These are phyloP conservation scores for Rheum nobile DNA, from an alignment of 148 eudicot genomes.

Conservation along the genomic window DNA sequence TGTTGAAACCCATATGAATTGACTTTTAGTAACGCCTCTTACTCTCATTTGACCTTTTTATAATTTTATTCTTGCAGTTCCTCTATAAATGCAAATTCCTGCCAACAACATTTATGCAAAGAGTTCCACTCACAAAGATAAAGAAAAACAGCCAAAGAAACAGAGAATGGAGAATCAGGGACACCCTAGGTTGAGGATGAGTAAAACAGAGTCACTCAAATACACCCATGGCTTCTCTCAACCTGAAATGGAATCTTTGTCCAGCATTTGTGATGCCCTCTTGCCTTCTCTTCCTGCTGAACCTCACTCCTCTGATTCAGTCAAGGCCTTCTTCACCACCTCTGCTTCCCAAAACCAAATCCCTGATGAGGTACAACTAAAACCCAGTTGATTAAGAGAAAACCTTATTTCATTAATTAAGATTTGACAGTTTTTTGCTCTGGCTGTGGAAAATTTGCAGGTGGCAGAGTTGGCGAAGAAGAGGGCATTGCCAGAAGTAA, in stretches of 20 bases:
- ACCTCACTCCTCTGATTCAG: conserved; percentile 14
- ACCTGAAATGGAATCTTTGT: conserved; percentile 32
- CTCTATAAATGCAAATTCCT: background rate
- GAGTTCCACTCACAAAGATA: background rate
- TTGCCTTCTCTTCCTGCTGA: conserved; percentile 32
- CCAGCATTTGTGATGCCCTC: conserved; percentile 43
- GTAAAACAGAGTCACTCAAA: conserved; percentile 26
- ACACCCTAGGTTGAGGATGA: conserved; percentile 42
- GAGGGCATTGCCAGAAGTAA: conserved; percentile 35
- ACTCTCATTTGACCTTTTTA: background rate
- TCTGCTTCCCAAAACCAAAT: conserved; percentile 45
- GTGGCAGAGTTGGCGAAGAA: conserved; percentile 26
- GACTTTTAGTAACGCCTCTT: background rate
- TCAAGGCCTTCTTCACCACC: conserved; percentile 31
- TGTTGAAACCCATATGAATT: background rate
- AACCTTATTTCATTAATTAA: background rate
- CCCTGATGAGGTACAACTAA: conserved; percentile 42
- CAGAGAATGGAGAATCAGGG: conserved; percentile 17
- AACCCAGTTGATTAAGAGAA: no score
- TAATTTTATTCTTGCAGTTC: no score
- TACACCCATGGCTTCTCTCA: conserved; percentile 39
- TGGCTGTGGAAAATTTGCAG: conserved; percentile 12
- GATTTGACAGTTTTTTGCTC: background rate
- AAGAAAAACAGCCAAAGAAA: background rate
- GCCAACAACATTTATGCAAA: background rate